Evolutionary conservation across 73 alveolate genomes (phyloP).

Genomic region (Uronychia binucleata): DNA sequence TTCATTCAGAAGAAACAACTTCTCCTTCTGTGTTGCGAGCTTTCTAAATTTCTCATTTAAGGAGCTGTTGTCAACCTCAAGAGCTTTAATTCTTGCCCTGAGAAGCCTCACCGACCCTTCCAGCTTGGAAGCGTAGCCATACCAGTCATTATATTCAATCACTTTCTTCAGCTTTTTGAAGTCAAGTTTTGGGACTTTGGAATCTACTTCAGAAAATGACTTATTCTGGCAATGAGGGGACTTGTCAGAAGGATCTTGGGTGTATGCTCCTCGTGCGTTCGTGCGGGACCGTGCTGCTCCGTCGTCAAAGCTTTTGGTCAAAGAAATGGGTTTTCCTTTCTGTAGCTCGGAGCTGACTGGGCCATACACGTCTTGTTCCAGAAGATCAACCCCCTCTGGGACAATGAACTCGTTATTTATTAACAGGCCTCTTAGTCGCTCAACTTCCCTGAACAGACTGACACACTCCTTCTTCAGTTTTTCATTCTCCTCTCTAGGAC

Average conservation of each 20-base stretch:
- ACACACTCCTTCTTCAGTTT: conserved; percentile 38
- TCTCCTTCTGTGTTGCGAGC: conserved; percentile 1
- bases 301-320: background rate
- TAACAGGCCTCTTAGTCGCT: conserved; percentile 42
- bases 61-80: conserved; percentile 43
- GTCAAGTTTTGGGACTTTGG: conserved; percentile 47
- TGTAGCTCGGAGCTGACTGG: background rate
- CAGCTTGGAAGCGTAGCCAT: conserved; percentile 44
- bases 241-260: background rate
- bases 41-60: conserved; percentile 15
- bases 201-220: too few species aligned
- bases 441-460: conserved; percentile 38
- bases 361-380: background rate
- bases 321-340: too few species aligned
- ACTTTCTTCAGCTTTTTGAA: conserved; percentile 53
- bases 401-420: conserved; percentile 5
- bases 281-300: background rate
- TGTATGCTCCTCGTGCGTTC: background rate
- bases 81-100: conserved; percentile 19
- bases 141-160: conserved; percentile 65
- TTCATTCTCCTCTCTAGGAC: conserved; percentile 35
- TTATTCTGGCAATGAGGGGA: background rate
- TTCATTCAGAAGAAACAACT: conserved; percentile 5
- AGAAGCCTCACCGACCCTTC: conserved; percentile 54
- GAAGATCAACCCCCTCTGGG: background rate